These are phyloP conservation scores for Podila clonocystis DNA, from an alignment of 192 early-diverging fungal genomes.

Conservation along the genomic window DNA sequence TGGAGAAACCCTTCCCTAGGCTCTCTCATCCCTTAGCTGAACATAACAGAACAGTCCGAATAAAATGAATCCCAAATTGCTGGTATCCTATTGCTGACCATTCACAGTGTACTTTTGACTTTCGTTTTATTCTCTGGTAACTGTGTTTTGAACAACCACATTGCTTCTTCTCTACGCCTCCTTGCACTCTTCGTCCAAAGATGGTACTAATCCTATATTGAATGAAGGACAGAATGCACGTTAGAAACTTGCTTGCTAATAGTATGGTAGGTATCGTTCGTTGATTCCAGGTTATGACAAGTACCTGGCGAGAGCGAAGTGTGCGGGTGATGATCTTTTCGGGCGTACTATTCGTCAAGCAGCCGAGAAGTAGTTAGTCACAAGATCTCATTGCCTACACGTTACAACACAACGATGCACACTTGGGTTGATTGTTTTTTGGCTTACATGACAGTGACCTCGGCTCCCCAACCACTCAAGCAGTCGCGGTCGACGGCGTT, in stretches of 20 bases:
- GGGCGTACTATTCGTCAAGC: constrained; percentile 67
- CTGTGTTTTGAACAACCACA: not conserved
- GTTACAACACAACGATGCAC: not conserved
- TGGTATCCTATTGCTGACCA: too few relatives aligned
- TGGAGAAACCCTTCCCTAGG: too few relatives aligned
- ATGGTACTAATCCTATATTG: constrained; percentile 2
- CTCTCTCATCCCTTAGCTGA: too few relatives aligned
- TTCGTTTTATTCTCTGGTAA: not conserved
- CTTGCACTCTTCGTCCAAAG: too few relatives aligned
- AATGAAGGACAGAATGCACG: not conserved
- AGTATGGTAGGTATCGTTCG: not conserved
- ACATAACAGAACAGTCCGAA: too few relatives aligned
- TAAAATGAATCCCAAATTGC: too few relatives aligned
- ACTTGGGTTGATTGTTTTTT: too few relatives aligned
- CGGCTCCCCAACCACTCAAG: constrained; percentile 95
- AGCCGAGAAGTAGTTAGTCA: not conserved
- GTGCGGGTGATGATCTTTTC: constrained; percentile 88
- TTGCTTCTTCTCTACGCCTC: not conserved
- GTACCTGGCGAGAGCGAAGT: constrained; percentile 77
- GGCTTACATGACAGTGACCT: constrained; percentile 89
- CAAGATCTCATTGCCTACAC: not conserved
- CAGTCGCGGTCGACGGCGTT: constrained; percentile 96
- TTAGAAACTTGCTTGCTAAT: not conserved
- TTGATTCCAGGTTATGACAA: not conserved
- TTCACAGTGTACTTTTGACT: not conserved